Evolutionary conservation across 1,284 basidiomycete species (phyloP).

Genomic region (Trichosporon faecale): DNA sequence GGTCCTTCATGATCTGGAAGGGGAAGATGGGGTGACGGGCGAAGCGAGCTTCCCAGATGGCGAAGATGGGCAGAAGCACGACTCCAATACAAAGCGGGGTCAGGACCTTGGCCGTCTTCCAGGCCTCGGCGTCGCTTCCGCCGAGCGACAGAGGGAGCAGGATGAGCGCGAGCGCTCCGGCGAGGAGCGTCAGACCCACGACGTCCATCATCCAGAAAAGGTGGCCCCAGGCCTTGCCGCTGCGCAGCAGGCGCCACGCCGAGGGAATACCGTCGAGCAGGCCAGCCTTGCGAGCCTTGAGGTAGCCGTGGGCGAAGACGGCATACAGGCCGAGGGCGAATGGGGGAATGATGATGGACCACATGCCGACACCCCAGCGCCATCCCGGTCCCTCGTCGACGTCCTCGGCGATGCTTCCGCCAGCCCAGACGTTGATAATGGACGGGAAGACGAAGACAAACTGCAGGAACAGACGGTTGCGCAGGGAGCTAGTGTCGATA

Average conservation of each 20-base stretch:
- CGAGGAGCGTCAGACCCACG: constrained; percentile 49
- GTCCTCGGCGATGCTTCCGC: constrained; percentile 17
- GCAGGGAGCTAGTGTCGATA: constrained; percentile 51
- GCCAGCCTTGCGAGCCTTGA: constrained; percentile 36
- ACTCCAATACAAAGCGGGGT: constrained; percentile 51
- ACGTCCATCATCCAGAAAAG: constrained; percentile 54
- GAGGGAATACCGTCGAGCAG: constrained; percentile 39
- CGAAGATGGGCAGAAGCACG: constrained; percentile 47
- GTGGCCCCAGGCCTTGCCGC: constrained; percentile 26
- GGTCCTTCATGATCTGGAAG: constrained; percentile 48
- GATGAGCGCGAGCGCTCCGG: constrained; percentile 46
- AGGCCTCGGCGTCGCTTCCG: constrained; percentile 37
- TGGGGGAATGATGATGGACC: constrained; percentile 52
- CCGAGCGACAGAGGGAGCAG: constrained; percentile 53
- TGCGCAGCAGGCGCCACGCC: constrained; percentile 28
- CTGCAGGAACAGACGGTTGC: constrained; percentile 53
- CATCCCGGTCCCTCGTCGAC: constrained; percentile 39
- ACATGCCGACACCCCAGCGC: constrained; percentile 54
- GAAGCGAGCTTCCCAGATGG: constrained; percentile 48
- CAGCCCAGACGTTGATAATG: constrained; percentile 33
- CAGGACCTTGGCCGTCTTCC: constrained; percentile 49
- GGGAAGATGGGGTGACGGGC: constrained; percentile 51
- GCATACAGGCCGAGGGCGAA: constrained; percentile 42
- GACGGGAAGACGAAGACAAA: constrained; percentile 36
- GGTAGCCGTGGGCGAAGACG: constrained; percentile 39